Evolutionary conservation across 2,329 filamentous ascomycete species (phyloP).

Genomic region (Berkeleyomyces rouxiae): DNA sequence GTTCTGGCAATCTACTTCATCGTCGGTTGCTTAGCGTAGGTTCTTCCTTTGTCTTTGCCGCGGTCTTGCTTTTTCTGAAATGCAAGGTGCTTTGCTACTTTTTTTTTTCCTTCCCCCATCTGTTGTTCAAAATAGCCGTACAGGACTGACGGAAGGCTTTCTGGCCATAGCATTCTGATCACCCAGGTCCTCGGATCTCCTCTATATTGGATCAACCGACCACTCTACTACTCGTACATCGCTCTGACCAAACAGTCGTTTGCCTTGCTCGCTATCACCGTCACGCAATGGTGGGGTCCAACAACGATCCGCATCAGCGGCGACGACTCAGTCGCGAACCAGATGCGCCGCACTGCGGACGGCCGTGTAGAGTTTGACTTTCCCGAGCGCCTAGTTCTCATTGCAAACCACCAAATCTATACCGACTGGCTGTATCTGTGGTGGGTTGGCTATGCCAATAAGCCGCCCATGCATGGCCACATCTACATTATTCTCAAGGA

Average conservation of each 20-base stretch:
- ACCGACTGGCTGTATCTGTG: slow-evolving; percentile 87
- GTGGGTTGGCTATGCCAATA: slow-evolving; percentile 78
- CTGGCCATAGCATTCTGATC: slow-evolving; percentile 36
- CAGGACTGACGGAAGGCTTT: not conserved
- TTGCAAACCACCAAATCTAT: slow-evolving; percentile 85
- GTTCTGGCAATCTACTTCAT: slow-evolving; percentile 37
- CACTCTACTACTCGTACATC: slow-evolving; percentile 76
- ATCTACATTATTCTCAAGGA: slow-evolving; percentile 86
- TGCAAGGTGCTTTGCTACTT: not conserved
- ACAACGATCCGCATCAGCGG: slow-evolving; percentile 70
- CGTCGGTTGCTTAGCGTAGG: slow-evolving; percentile 32
- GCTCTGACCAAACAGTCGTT: slow-evolving; percentile 74
- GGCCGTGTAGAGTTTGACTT: slow-evolving; percentile 65
- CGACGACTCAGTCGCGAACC: slow-evolving; percentile 59
- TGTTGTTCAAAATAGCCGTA: not conserved
- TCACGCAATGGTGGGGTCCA: slow-evolving; percentile 79
- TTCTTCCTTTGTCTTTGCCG: not conserved
- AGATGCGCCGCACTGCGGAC: slow-evolving; percentile 52
- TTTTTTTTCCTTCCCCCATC: not conserved
- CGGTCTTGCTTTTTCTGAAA: not conserved
- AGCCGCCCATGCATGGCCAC: slow-evolving; percentile 62
- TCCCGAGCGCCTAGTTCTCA: slow-evolving; percentile 63
- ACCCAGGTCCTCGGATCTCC: slow-evolving; percentile 65
- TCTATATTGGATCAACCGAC: slow-evolving; percentile 57
- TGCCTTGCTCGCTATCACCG: slow-evolving; percentile 57